Evolutionary conservation across 2,329 filamentous ascomycete species (phyloP), one percentile per base, ranked within the genome.

Genomic region (Ophiostoma piceae): DNA sequence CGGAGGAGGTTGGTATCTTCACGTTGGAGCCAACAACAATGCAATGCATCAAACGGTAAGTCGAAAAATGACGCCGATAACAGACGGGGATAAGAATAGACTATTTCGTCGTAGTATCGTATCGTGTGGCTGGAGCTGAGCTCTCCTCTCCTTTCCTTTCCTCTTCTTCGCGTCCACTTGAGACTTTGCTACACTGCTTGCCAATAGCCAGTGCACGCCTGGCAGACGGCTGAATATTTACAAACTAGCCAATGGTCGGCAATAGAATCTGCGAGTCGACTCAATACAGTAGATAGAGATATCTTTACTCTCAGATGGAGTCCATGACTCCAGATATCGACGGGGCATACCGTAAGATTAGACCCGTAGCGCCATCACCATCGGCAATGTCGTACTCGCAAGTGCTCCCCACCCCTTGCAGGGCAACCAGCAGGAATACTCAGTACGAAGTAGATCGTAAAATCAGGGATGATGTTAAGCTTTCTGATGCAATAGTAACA

Each of bases 321-420:
- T 35, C 35, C 35, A 35, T 3, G 35, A 35, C 4, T 8, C 32
- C 35, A 5, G 35, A 35, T 35, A 8, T 35, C 35, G 35, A 35
- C 35, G 35, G 35, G 35, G 35, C 41, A 43, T 43, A 43, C 16
- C 41, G 19, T 26, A 16, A 16, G n/a, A 57, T 26, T 57, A 57
- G 51, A 57, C 51, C 22, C n/a, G 51, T 57, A 57, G 51, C 51
- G 51, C 51, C 51, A 57, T 57, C n/a, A 26, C 51, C 51, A n/a
- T 14, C 51, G 22, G n/a, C 51, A 57, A 57, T 57, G 51, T 57
- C 51, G 51, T 57, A 57, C 51, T 57, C 47, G 47, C 47, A 51
- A 51, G 39, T 16, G 22, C 51, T 26, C 51, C 51, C n/a, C 51
- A 57, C 51, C n/a, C 51, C 51, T 57, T 57, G 51, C 51, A 29